Percentiles rank a stretch among this genome's conserved stretches.
phyloP scores from a whole-genome alignment of 768 basidiomycete genomes.

The Tephrocybe rancida region DNA sequence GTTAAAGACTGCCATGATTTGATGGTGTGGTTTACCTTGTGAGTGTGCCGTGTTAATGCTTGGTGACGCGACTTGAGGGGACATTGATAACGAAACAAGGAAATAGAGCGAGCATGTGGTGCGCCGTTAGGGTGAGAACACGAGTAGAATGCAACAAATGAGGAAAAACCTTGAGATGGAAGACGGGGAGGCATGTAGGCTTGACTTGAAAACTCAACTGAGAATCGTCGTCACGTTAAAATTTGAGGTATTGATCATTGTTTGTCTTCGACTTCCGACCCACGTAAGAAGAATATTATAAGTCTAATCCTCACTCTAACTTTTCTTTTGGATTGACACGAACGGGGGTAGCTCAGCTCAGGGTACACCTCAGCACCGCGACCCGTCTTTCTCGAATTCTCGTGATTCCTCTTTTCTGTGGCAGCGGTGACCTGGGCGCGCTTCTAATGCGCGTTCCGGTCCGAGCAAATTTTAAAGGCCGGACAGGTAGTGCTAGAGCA shows the following conservation, averaged over 20 bases:
- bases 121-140: conserved; percentile 44
- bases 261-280: conserved; percentile 19
- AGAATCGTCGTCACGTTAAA: conserved; percentile 19
- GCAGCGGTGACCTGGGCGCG: no score
- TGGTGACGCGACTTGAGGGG: conserved; percentile 25
- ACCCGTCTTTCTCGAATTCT: no score
- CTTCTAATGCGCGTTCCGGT: no score
- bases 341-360: no score
- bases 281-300: conserved; percentile 11
- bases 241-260: conserved; percentile 36
- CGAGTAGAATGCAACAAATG: conserved; percentile 60
- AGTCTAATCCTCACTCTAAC: no score
- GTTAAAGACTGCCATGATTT: conserved; percentile 12
- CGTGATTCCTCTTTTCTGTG: no score
- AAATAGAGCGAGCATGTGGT: conserved; percentile 36
- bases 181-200: conserved; percentile 54
- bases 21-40: conserved; percentile 40
- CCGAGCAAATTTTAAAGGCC: no score
- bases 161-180: conserved; percentile 48
- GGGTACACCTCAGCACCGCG: no score
- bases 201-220: conserved; percentile 6
- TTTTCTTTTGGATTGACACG: no score
- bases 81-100: conserved; percentile 40
- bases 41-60: conserved; percentile 28
- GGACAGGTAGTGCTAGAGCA: no score